Percentiles rank a stretch among this genome's conserved stretches.
phyloP scores from a whole-genome alignment of 176 grass and related monocot genomes.

The Oryza officinalis region DNA sequence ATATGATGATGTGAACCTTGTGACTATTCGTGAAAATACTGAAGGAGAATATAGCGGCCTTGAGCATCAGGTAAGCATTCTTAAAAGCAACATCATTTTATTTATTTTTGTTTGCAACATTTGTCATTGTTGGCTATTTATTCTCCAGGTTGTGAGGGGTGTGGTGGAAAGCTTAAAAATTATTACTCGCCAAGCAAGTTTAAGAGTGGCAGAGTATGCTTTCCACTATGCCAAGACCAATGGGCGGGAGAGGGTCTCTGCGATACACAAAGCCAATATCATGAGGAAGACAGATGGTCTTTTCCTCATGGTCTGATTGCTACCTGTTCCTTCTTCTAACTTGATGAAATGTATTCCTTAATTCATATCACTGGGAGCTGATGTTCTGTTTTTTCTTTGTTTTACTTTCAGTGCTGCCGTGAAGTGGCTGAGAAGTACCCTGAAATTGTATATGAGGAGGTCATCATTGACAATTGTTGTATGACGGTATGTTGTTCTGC shows the following conservation, averaged over 20 bases:
- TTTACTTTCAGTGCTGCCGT: conserved; percentile 77
- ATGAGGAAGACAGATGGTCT: conserved; percentile 99
- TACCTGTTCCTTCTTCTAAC: conserved; percentile 28
- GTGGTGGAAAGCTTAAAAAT: conserved; percentile 99
- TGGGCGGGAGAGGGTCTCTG: conserved; percentile 82
- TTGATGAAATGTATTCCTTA: not conserved
- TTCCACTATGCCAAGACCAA: conserved; percentile 94
- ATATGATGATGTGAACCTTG: conserved; percentile 94
- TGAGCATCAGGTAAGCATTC: conserved; percentile 81
- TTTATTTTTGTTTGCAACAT: conserved; percentile 1
- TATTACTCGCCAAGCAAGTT: conserved; percentile 93
- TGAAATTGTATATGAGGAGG: conserved; percentile 89
- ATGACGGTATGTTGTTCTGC: conserved; percentile 74
- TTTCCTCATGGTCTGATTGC: conserved; percentile 78
- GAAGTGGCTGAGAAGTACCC: conserved; percentile 98
- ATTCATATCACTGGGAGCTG: conserved; percentile 17
- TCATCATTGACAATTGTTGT: conserved; percentile 98
- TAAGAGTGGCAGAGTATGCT: conserved; percentile 98
- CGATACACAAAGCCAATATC: conserved; percentile 98
- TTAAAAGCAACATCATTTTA: not conserved
- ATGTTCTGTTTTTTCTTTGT: conserved; percentile 16
- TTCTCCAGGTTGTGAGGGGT: conserved; percentile 84
- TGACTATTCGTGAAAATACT: conserved; percentile 97
- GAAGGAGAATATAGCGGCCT: conserved; percentile 99
- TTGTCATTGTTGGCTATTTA: conserved; percentile 26